Base-by-base conservation (phyloP, 345 rosid genomes). In the Iberis pinnata region DNA sequence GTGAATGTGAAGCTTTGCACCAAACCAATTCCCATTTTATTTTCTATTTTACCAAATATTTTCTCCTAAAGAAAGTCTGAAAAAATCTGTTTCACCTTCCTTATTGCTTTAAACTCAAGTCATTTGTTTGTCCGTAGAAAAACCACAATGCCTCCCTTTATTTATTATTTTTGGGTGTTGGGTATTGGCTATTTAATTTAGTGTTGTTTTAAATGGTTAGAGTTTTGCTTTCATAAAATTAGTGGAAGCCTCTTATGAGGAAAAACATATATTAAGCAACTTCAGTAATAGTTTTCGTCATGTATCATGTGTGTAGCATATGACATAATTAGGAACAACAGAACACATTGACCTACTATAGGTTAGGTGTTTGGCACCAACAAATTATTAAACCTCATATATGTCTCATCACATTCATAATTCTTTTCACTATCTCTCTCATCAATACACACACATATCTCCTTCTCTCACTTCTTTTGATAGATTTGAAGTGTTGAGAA, bases 291-390 rank as follows among this genome's bases (percentile, higher is more conserved):
- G 59, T 58, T 19, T 40, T 43, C 18, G 46, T 50, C 40, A 58
- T 58, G 47, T 57, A 18, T 43, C 46, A 49, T 58, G 19, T 59
- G 55, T 31, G 18, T 51, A 19, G 6, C 15, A 11, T 50, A 15
- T 51, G 55, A 44, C 25, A 59, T 38, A n/a, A 53, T 60, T 58
- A 45, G 16, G 42, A 59, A 52, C 54, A 59, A 20, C 25, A 46
- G 13, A 60, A 53, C 41, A 41, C 41, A 52, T 11, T 32, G 47
- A 61, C 53, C 53, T 18, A 36, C 39, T 63, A 39, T 45, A 52
- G 20, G 67, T 67, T 67, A 53, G 71, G 57, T 67, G 71, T 53
- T 54, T 20, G 25, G 35, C 62, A 67, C 67, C 61, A 53, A 67
- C 51, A 66, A 47, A 38, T 39, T 25, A 27, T 52, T 18, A 60